Percentiles rank a stretch among this genome's conserved stretches.
Conservation (phyloP, 495 filamentous ascomycete species). For the Pyrenula aspistea region DNA sequence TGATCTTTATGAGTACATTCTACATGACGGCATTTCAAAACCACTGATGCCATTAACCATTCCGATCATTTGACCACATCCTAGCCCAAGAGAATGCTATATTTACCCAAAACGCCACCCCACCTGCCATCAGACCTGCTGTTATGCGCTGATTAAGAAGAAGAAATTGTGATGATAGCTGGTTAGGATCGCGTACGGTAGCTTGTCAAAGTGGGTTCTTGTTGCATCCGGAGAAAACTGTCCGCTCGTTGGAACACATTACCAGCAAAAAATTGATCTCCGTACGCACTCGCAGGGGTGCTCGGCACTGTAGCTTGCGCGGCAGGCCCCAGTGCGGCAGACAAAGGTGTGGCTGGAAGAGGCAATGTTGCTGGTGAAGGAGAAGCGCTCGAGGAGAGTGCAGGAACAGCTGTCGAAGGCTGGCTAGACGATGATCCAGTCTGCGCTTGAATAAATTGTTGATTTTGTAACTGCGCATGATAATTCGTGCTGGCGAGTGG, state of each 20-base stretch:
- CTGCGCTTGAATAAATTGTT: constrained; percentile 21
- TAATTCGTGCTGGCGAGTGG: constrained; percentile 8
- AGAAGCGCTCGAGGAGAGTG: constrained; percentile 16
- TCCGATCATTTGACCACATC: background rate
- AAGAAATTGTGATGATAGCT: background rate
- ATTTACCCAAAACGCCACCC: background rate
- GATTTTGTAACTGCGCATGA: constrained; percentile 22
- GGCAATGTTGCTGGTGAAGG: constrained; percentile 24
- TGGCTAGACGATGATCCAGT: constrained; percentile 18
- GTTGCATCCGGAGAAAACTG: constrained; percentile 47
- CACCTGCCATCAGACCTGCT: background rate
- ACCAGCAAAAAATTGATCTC: constrained; percentile 50
- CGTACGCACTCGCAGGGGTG: constrained; percentile 59
- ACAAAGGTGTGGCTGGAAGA: constrained; percentile 58
- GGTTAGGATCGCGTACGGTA: background rate
- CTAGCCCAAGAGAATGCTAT: background rate
- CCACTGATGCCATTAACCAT: background rate
- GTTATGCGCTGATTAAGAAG: background rate
- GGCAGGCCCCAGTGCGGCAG: constrained; percentile 76
- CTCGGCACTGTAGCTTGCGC: constrained; percentile 81
- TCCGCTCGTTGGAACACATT: constrained; percentile 69
- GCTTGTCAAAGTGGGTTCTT: background rate
- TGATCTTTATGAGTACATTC: too few relatives aligned
- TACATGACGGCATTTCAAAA: background rate
- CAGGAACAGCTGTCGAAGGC: constrained; percentile 8